Conservation (phyloP, 352 stramenopile species). For the Pythium rishiriense region DNA sequence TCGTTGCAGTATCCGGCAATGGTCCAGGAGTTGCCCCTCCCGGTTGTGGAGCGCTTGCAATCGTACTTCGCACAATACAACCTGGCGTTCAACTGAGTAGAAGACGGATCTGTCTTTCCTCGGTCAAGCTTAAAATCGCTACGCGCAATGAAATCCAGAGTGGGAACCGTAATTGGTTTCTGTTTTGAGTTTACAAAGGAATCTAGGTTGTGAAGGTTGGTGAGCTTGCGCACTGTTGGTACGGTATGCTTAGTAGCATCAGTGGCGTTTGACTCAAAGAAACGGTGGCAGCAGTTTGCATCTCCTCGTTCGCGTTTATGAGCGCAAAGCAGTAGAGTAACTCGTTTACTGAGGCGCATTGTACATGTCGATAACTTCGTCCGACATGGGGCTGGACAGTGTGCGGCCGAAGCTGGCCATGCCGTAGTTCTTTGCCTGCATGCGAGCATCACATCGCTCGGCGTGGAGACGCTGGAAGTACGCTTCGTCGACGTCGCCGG, state of each 20-base stretch:
- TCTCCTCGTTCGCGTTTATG: not conserved
- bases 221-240: not conserved
- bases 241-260: slow-evolving; percentile 33
- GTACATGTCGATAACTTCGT: slow-evolving; percentile 90
- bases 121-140: no score
- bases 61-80: slow-evolving; percentile 71
- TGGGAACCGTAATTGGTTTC: not conserved
- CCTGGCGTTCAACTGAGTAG: slow-evolving; percentile 56
- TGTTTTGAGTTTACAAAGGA: slow-evolving; percentile 30
- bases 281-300: slow-evolving; percentile 2
- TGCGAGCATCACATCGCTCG: slow-evolving; percentile 78
- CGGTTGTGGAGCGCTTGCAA: slow-evolving; percentile 39
- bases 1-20: slow-evolving; percentile 48
- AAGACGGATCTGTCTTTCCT: not conserved
- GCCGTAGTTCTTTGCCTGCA: slow-evolving; percentile 85
- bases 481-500: slow-evolving; percentile 85
- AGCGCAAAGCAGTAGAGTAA: not conserved
- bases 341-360: slow-evolving; percentile 75
- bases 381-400: slow-evolving; percentile 72
- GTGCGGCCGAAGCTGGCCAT: slow-evolving; percentile 76
- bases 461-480: slow-evolving; percentile 85
- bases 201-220: slow-evolving; percentile 28
- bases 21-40: slow-evolving; percentile 43
- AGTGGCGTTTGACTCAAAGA: slow-evolving; percentile 17
- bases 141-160: slow-evolving; percentile 1